Percentiles rank a stretch among this genome's conserved stretches.
phyloP scores from a whole-genome alignment of 306 rosid genomes.

The Rosa chinensis region DNA sequence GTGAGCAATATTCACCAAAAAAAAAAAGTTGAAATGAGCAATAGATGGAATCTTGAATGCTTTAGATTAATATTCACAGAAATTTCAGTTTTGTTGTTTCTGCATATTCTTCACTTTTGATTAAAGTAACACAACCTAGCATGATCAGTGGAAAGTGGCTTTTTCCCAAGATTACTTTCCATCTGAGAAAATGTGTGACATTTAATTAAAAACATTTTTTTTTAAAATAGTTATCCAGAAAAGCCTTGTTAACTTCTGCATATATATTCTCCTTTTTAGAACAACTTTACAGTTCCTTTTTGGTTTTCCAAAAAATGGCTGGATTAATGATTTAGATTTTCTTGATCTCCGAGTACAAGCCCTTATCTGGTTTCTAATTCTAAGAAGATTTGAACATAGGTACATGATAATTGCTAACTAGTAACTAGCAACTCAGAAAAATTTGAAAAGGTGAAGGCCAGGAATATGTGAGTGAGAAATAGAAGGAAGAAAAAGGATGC shows the following conservation, averaged over 20 bases:
- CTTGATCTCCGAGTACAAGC: slow-evolving; percentile 34
- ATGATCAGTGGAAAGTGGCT: slow-evolving; percentile 38
- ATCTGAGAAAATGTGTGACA: slow-evolving; percentile 19
- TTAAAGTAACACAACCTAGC: slow-evolving; percentile 8
- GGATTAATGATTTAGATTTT: slow-evolving; percentile 34
- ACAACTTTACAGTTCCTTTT: slow-evolving; percentile 28
- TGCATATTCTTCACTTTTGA: slow-evolving; percentile 22
- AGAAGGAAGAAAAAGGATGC: background rate
- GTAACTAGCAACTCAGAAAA: background rate
- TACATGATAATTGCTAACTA: background rate
- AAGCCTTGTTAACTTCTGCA: background rate
- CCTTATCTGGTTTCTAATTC: slow-evolving; percentile 12
- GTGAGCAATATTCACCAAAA: background rate
- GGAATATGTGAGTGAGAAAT: background rate
- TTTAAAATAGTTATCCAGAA: background rate
- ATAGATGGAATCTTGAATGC: slow-evolving; percentile 26
- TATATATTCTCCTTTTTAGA: background rate
- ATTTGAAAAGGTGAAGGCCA: background rate
- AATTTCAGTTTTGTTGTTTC: slow-evolving; percentile 30
- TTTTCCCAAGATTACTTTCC: slow-evolving; percentile 18
- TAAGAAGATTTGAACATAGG: slow-evolving; percentile 21
- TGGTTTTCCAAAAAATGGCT: slow-evolving; percentile 37
- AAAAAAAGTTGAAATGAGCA: slow-evolving; percentile 19
- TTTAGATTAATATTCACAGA: slow-evolving; percentile 23
- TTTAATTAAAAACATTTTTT: background rate